Percentiles rank a stretch among this genome's conserved stretches.
These are phyloP conservation scores for Sporormia fimetaria DNA, from an alignment of 495 filamentous ascomycete species.

Conservation along the genomic window DNA sequence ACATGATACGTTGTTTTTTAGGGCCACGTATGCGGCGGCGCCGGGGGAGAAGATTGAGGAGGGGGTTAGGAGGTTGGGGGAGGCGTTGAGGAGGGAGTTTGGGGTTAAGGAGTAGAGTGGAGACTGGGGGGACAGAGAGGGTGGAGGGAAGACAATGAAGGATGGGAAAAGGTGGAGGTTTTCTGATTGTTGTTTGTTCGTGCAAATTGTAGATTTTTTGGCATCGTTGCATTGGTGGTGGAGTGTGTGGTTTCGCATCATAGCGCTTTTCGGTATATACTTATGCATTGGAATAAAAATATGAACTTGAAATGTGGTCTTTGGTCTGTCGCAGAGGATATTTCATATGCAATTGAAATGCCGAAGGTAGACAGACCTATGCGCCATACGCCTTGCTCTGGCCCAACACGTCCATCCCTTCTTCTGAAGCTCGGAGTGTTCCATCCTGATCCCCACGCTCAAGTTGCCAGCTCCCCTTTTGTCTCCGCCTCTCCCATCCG, in stretches of 20 bases:
- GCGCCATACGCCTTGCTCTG: slow-evolving; percentile 3
- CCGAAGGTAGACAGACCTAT: too few relatives aligned
- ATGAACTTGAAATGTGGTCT: slow-evolving; percentile 3
- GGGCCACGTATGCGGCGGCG: slow-evolving; percentile 79
- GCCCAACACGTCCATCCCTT: too few relatives aligned
- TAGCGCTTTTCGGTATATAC: too few relatives aligned
- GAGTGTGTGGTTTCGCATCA: too few relatives aligned
- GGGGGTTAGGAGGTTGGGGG: slow-evolving; percentile 65
- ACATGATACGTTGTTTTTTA: slow-evolving; percentile 63
- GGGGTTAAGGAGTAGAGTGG: slow-evolving; percentile 19
- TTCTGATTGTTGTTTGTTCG: neutral
- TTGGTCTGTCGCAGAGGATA: slow-evolving; percentile 12
- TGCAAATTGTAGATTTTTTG: too few relatives aligned
- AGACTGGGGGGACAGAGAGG: neutral
- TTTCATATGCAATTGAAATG: slow-evolving; percentile 3
- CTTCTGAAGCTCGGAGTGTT: too few relatives aligned
- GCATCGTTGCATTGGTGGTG: too few relatives aligned
- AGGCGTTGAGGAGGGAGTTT: slow-evolving; percentile 57
- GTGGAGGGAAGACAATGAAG: neutral
- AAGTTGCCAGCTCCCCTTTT: neutral
- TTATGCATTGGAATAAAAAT: too few relatives aligned
- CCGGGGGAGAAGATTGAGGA: slow-evolving; percentile 61
- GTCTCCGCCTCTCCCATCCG: neutral
- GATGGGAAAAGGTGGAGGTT: slow-evolving; percentile 9
- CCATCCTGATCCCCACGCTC: neutral